Evolutionary conservation across 768 basidiomycete species (phyloP), one percentile per base, ranked within the genome.

Genomic region (Termitomyces sp.): DNA sequence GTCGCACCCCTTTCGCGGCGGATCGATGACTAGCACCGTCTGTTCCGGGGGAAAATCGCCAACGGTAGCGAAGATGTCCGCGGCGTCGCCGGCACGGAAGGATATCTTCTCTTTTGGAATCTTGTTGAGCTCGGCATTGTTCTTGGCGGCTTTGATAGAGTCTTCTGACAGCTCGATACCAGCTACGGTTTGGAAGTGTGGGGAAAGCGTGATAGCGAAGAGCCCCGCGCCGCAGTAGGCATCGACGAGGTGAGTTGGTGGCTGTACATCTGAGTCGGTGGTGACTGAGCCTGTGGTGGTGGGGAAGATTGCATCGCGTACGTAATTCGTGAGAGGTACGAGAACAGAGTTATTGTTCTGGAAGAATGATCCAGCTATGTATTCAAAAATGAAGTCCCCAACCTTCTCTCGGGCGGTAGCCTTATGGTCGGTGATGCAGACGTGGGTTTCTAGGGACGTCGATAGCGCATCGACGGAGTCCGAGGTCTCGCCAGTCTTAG

Each of bases 311-410:
- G 90, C 86, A 33, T 89, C 83, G 48, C 82, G 81, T 58, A 96
- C 94, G 75, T 96, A 93, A 62, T 84, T 71, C n/a, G 91, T 91
- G 55, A 99, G 82, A 0, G 92, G 87, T 7, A 87, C 80, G 33
- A 98, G 84, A 42, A 96, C 91, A 7, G 92, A 87, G 70, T 96
- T 96, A 83, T 99, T 99, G 79, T 98, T 98, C 71, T 99, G 96
- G 84, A 98, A 98, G 81, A 98, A 99, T 4, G 92, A 90, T 51
- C 90, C 87, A 7, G 89, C 92, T 22, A 80, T 84, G 74, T 92
- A 96, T 70, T 95, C 89, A 75, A 98, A 97, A 49, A 89, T 73
- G 71, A 80, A 85, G 63, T 84, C 75, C 9, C 93, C 95, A 28
- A 98, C 92, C 51, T 83, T 82, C 74, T 97, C 96, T 57, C 94